Conservation (phyloP, 2,329 filamentous ascomycete species). For the Hansfordia pulvinata region DNA sequence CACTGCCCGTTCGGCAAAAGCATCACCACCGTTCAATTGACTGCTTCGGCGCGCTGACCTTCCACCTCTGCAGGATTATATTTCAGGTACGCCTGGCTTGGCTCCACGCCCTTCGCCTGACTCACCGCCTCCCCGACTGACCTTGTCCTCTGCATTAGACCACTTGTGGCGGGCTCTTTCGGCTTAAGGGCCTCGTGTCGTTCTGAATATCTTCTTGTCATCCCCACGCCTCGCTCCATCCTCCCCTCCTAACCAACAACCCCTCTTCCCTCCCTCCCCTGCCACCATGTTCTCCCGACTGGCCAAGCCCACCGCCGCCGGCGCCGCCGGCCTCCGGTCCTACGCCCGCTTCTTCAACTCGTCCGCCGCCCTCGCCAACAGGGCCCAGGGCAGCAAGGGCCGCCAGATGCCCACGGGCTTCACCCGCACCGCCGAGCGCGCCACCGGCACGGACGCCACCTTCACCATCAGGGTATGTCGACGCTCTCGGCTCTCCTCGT, state of each 20-base stretch:
- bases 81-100: slow-evolving; percentile 47
- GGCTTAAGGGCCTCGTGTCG: slow-evolving; percentile 25
- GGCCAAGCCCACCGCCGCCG: slow-evolving; percentile 37
- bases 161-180: slow-evolving; percentile 39
- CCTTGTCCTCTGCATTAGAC: slow-evolving; percentile 21
- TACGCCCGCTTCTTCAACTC: slow-evolving; percentile 24
- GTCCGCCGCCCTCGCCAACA: slow-evolving; percentile 20
- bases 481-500: slow-evolving; percentile 1
- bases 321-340: slow-evolving; percentile 22
- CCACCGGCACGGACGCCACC: slow-evolving; percentile 67
- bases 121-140: slow-evolving; percentile 28
- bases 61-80: slow-evolving; percentile 47
- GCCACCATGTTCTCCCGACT: slow-evolving; percentile 47
- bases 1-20: too few species aligned
- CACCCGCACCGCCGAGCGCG: slow-evolving; percentile 47
- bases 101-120: slow-evolving; percentile 15
- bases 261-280: slow-evolving; percentile 2
- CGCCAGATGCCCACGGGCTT: slow-evolving; percentile 49
- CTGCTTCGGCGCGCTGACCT: slow-evolving; percentile 26
- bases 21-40: slow-evolving; percentile 1
- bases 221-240: background rate
- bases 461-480: slow-evolving; percentile 75
- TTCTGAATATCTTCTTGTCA: slow-evolving; percentile 6
- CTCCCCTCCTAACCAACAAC: background rate
- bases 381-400: slow-evolving; percentile 53